Evolutionary conservation across 2,329 filamentous ascomycete genomes (phyloP).

Genomic region (Ophiostoma perfectum): DNA sequence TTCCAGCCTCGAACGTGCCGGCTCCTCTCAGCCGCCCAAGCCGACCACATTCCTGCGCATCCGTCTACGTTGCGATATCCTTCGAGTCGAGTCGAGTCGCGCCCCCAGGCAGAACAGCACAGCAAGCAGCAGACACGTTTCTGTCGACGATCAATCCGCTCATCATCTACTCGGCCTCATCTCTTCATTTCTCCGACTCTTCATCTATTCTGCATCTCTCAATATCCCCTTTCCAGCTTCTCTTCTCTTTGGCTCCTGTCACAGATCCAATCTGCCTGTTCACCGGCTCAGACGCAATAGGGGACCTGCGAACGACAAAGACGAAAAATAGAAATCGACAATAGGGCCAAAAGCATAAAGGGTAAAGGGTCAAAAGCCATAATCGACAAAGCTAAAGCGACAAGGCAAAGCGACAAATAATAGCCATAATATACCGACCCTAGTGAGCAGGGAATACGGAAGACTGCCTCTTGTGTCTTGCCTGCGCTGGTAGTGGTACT

Average conservation of each 20-base stretch:
- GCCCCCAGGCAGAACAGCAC: neutral
- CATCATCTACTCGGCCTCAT: neutral
- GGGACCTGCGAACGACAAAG: neutral
- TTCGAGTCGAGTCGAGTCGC: neutral
- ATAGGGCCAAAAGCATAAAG: neutral
- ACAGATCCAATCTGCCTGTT: neutral
- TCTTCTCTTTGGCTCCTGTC: neutral
- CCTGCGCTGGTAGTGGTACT: no score
- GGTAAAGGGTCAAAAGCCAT: neutral
- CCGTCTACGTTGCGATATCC: neutral
- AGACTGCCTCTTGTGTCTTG: neutral
- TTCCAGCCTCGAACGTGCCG: slow-evolving; percentile 7
- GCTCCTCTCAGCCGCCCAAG: neutral
- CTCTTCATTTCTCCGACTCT: neutral
- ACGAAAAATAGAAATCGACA: neutral
- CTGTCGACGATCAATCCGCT: neutral
- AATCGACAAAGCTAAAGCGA: neutral
- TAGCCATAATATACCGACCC: slow-evolving; percentile 9
- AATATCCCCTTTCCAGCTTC: neutral
- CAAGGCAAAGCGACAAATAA: neutral
- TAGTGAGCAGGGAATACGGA: slow-evolving; percentile 11
- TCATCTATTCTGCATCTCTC: neutral
- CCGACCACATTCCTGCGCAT: neutral
- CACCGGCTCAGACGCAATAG: neutral
- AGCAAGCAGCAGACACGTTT: slow-evolving; percentile 5